A percentile compares a stretch with the other conserved stretches of the same genome.
Conservation (phyloP, 176 grass and related monocot genomes). For the Musa itinerans region DNA sequence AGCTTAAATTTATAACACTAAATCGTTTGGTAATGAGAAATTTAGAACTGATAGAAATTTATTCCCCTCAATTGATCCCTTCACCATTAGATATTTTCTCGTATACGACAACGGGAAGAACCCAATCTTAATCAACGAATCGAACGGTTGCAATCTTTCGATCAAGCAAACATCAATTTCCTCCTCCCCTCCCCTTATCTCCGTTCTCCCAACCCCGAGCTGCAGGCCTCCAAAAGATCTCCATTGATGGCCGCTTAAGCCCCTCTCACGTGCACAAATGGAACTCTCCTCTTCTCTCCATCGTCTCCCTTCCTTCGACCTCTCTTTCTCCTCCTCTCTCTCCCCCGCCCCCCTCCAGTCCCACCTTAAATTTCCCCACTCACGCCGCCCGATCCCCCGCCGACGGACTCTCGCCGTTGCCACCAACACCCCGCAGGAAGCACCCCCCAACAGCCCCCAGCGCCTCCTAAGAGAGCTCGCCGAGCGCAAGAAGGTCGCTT, state of each 20-base stretch:
- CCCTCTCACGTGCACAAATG: background rate
- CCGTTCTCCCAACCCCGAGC: background rate
- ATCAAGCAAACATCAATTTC: no score
- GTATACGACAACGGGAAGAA: no score
- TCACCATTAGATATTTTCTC: no score
- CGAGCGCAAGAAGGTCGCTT: constrained; percentile 69
- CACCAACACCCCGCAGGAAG: constrained; percentile 1
- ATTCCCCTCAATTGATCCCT: no score
- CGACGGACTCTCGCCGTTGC: constrained; percentile 25
- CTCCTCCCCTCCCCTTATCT: background rate
- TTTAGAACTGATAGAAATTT: no score
- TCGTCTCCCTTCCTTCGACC: background rate
- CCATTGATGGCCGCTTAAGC: background rate
- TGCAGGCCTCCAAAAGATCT: background rate
- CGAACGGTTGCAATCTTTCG: no score
- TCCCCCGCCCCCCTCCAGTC: constrained; percentile 5
- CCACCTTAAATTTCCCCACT: constrained; percentile 25
- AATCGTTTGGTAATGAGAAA: no score
- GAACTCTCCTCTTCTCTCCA: background rate
- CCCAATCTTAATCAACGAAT: no score
- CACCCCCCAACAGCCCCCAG: constrained; percentile 72
- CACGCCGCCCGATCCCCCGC: constrained; percentile 23
- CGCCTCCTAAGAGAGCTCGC: constrained; percentile 83
- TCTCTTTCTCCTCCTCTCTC: constrained; percentile 51
- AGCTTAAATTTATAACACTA: no score